These are phyloP conservation scores for Corymbia calophylla DNA, from an alignment of 441 rosid genomes.

Conservation along the genomic window DNA sequence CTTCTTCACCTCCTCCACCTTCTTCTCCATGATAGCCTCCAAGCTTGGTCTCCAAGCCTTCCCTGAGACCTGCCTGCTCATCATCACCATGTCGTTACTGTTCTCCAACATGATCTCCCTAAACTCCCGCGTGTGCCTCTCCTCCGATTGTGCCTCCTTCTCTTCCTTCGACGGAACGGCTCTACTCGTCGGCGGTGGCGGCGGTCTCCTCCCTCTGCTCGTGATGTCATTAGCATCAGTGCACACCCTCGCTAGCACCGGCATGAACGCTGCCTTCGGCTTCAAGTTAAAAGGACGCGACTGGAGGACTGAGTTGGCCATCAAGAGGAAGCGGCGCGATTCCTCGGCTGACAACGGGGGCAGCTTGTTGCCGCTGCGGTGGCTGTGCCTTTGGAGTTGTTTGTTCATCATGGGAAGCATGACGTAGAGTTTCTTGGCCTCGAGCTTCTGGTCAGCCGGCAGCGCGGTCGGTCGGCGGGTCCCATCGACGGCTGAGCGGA, in stretches of 20 bases:
- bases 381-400: not conserved
- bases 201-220: not conserved
- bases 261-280: not conserved
- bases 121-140: not conserved
- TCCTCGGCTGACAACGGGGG: not conserved
- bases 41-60: not conserved
- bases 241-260: not conserved
- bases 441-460: not conserved
- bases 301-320: not conserved
- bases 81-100: not conserved
- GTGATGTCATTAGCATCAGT: not conserved
- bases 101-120: not conserved
- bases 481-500: not conserved
- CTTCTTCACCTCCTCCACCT: not conserved
- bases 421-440: not conserved
- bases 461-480: not conserved
- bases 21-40: not conserved
- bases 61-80: slow-evolving; percentile 1
- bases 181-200: no score
- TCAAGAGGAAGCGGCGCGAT: not conserved
- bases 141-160: not conserved
- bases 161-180: not conserved
- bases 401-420: not conserved
- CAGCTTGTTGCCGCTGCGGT: not conserved
- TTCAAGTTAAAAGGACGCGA: not conserved